These are phyloP conservation scores for Kluyveromyces aestuarii DNA, from an alignment of 805 yeast species.

Conservation along the genomic window DNA sequence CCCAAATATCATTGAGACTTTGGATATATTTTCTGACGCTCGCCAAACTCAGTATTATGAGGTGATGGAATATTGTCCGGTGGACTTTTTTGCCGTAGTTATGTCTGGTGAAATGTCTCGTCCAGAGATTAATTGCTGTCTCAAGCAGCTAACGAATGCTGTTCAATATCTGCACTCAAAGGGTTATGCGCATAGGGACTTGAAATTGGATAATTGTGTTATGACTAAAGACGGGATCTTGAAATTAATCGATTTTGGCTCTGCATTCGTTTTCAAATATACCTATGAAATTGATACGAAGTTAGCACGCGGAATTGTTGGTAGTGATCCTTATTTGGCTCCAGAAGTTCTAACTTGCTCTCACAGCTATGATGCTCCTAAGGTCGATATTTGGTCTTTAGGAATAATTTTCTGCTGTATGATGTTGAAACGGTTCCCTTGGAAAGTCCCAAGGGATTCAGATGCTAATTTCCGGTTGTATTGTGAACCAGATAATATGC, in stretches of 20 bases:
- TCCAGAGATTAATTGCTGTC: constrained; percentile 73
- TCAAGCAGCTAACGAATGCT: constrained; percentile 66
- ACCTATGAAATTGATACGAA: constrained; percentile 56
- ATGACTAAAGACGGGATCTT: constrained; percentile 64
- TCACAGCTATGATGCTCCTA: constrained; percentile 60
- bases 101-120: constrained; percentile 80
- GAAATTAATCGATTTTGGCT: constrained; percentile 75
- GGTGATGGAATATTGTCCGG: constrained; percentile 80
- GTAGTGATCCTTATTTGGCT: constrained; percentile 80
- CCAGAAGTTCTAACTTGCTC: constrained; percentile 60
- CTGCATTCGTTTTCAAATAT: constrained; percentile 73
- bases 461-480: constrained; percentile 66
- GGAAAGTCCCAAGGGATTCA: constrained; percentile 68
- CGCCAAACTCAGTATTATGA: constrained; percentile 66
- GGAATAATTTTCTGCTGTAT: constrained; percentile 82
- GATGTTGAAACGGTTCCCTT: constrained; percentile 77
- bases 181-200: constrained; percentile 78
- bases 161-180: constrained; percentile 64
- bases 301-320: constrained; percentile 68
- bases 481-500: constrained; percentile 58
- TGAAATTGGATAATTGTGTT: constrained; percentile 77
- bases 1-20: constrained; percentile 70
- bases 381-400: constrained; percentile 77
- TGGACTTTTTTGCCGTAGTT: constrained; percentile 77
- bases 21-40: constrained; percentile 51